These are phyloP conservation scores for Apiospora arundinis DNA, from an alignment of 2,329 filamentous ascomycete genomes.

Conservation along the genomic window DNA sequence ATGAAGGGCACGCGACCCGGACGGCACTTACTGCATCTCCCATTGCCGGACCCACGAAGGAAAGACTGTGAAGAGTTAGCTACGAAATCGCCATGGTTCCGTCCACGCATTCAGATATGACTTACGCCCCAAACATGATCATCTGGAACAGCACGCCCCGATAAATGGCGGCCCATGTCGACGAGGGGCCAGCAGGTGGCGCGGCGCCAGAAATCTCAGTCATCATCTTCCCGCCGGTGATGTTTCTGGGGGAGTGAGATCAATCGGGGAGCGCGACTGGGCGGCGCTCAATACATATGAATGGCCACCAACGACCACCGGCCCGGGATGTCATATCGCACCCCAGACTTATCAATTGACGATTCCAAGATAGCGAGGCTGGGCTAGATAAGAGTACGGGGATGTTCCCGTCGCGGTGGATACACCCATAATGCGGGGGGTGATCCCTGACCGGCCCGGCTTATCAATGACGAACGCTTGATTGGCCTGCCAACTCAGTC, in stretches of 20 bases:
- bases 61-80: neutral
- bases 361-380: neutral
- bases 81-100: neutral
- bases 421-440: neutral
- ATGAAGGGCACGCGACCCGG: neutral
- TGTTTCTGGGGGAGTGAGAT: neutral
- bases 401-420: neutral
- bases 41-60: conserved; percentile 19
- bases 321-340: conserved; percentile 1
- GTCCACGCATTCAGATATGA: neutral
- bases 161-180: conserved; percentile 8
- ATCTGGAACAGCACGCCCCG: conserved; percentile 19
- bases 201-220: neutral
- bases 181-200: neutral
- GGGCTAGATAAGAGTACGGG: neutral
- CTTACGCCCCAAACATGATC: conserved; percentile 20
- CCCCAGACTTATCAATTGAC: neutral
- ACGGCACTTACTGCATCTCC: conserved; percentile 4
- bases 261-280: no score
- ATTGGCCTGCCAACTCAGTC: neutral
- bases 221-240: neutral
- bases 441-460: neutral
- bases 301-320: neutral
- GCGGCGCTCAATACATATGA: neutral
- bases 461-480: neutral